Evolutionary conservation across 306 rosid species (phyloP), one percentile per base, ranked within the genome.

Genomic region (Pterocarpus santalinus): DNA sequence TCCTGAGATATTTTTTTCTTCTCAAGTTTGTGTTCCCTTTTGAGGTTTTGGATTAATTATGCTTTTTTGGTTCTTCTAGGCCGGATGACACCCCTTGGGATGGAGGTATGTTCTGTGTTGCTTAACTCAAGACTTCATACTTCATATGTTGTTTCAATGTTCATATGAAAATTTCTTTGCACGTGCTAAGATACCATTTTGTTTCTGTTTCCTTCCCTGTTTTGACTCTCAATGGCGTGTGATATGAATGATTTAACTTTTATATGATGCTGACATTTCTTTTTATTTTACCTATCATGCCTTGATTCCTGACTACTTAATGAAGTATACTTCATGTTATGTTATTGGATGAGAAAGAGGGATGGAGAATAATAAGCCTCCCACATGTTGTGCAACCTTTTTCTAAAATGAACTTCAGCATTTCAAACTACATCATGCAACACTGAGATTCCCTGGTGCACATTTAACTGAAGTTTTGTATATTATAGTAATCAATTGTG

Each of bases 1-100:
- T 22, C 75, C 53, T 58, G 43, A 38, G 34, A 49, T 55, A 0
- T 52, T 52, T 10, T 13, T 70, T 61, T 38, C 75, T 46, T 7
- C 7, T 80, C 70, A 46, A 44, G 14, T 14, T 15, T 22, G 22
- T 39, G n/a, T 56, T 78, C 47, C 61, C 60, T n/a, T 79, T 71
- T 78, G 34, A 53, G 78, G 78, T 70, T 81, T 71, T 73, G 68
- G 65, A 30, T 78, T 80, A 49, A 84, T 80, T 44, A 53, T 63
- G 56, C 9, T 30, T 49, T 53, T 86, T 79, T 81, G 55, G 9
- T 77, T 72, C 73, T 83, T 89, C 71, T 92, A 95, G 99, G 76
- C 99, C 99, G 3, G 97, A 92, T 87, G 99, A 95, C 84, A 95
- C 97, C 47, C 97, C 97, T 1, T 95, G 99, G 99, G 99, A 95